Conservation (phyloP, 495 filamentous ascomycete species). For the Aspergillus conjunctus region DNA sequence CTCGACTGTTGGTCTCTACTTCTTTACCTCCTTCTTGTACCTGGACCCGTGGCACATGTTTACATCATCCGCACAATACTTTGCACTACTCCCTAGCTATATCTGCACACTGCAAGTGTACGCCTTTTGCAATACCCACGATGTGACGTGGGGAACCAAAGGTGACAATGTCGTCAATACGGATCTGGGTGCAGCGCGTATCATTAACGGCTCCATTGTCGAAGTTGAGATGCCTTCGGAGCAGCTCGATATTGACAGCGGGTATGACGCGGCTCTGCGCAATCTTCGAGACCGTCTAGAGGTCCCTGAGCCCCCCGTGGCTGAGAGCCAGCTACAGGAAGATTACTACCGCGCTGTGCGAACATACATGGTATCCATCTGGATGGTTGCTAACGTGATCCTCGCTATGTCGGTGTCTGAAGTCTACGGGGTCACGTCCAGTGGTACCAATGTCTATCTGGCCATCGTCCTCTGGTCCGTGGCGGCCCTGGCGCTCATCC, state of each 20-base stretch:
- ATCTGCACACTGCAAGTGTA: slow-evolving; percentile 98
- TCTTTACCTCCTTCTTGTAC: slow-evolving; percentile 94
- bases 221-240: slow-evolving; percentile 94
- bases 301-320: slow-evolving; percentile 60
- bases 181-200: slow-evolving; percentile 83
- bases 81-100: slow-evolving; percentile 85
- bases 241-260: slow-evolving; percentile 96
- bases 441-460: slow-evolving; percentile 87
- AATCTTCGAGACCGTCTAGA: slow-evolving; percentile 94
- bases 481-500: slow-evolving; percentile 79
- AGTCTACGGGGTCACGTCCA: slow-evolving; percentile 65
- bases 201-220: slow-evolving; percentile 66
- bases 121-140: slow-evolving; percentile 99
- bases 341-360: slow-evolving; percentile 98
- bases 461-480: slow-evolving; percentile 93
- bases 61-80: slow-evolving; percentile 91
- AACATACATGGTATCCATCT: slow-evolving; percentile 97
- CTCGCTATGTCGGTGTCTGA: slow-evolving; percentile 94
- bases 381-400: slow-evolving; percentile 91
- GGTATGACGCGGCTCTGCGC: slow-evolving; percentile 95
- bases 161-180: slow-evolving; percentile 93
- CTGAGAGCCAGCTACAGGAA: slow-evolving; percentile 85
- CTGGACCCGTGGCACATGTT: slow-evolving; percentile 99
- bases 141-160: slow-evolving; percentile 99
- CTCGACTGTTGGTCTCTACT: slow-evolving; percentile 91